These are phyloP conservation scores for Castanopsis chinensis DNA, from an alignment of 306 rosid genomes.

Conservation along the genomic window DNA sequence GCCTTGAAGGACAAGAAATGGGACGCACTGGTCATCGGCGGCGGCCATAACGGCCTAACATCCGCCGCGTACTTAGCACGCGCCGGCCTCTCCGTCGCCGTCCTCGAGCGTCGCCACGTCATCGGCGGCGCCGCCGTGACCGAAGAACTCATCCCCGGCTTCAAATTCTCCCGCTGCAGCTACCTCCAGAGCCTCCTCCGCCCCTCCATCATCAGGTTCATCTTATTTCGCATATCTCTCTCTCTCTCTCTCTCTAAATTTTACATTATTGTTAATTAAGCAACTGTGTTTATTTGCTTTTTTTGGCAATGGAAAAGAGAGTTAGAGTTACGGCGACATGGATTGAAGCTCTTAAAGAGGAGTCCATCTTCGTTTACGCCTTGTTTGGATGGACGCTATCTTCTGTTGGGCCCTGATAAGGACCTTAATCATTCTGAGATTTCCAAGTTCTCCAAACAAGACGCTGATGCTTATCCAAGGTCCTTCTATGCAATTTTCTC, in stretches of 20 bases:
- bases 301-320: constrained; percentile 44
- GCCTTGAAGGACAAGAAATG: constrained; percentile 62
- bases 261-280: neutral
- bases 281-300: neutral
- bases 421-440: constrained; percentile 70
- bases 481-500: constrained; percentile 7
- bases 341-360: constrained; percentile 78
- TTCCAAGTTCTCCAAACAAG: constrained; percentile 70
- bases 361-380: constrained; percentile 93
- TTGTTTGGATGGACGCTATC: constrained; percentile 85
- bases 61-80: constrained; percentile 96
- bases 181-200: constrained; percentile 92
- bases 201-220: constrained; percentile 61
- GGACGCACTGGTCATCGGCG: constrained; percentile 91
- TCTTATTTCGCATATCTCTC: neutral
- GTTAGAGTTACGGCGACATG: constrained; percentile 69
- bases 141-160: constrained; percentile 80
- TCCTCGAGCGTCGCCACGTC: constrained; percentile 85
- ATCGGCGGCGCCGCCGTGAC: constrained; percentile 95
- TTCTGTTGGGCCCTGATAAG: constrained; percentile 72
- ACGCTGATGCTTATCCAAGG: constrained; percentile 87
- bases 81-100: constrained; percentile 84
- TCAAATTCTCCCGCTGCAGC: constrained; percentile 94
- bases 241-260: neutral
- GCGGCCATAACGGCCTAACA: constrained; percentile 91